Evolutionary conservation across 495 filamentous ascomycete genomes (phyloP).

Genomic region (Letharia lupina): DNA sequence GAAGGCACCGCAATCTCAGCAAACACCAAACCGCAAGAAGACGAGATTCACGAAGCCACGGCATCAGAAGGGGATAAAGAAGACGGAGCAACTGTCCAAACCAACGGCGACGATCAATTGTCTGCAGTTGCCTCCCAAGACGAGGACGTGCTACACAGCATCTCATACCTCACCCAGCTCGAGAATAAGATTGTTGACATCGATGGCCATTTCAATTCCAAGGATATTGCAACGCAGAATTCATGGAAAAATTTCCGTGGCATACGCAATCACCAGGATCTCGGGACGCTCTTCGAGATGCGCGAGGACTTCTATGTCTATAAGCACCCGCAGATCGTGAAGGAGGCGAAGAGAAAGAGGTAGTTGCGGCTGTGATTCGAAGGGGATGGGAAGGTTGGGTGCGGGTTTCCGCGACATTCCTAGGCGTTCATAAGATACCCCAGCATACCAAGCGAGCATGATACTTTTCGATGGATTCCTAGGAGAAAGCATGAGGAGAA

Average conservation of each 20-base stretch:
- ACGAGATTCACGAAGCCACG: not conserved
- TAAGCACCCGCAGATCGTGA: conserved; percentile 17
- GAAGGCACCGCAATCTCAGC: not conserved
- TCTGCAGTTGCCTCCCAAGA: not conserved
- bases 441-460: not conserved
- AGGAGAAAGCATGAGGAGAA: not conserved
- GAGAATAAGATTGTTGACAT: conserved; percentile 35
- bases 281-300: conserved; percentile 48
- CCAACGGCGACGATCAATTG: not conserved
- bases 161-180: conserved; percentile 27
- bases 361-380: not conserved
- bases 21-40: not conserved
- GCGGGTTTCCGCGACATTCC: not conserved
- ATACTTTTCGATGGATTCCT: not conserved
- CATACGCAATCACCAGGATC: conserved; percentile 47
- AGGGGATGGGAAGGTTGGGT: not conserved
- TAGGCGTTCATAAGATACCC: conserved; percentile 1
- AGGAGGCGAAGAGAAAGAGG: conserved; percentile 12
- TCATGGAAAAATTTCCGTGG: conserved; percentile 46
- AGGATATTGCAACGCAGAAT: conserved; percentile 32
- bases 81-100: not conserved
- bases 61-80: not conserved
- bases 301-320: conserved; percentile 32
- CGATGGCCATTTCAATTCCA: conserved; percentile 33
- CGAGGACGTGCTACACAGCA: conserved; percentile 30